Base-by-base conservation (phyloP, 2,329 filamentous ascomycete species). In the Diaporthe velutina region DNA sequence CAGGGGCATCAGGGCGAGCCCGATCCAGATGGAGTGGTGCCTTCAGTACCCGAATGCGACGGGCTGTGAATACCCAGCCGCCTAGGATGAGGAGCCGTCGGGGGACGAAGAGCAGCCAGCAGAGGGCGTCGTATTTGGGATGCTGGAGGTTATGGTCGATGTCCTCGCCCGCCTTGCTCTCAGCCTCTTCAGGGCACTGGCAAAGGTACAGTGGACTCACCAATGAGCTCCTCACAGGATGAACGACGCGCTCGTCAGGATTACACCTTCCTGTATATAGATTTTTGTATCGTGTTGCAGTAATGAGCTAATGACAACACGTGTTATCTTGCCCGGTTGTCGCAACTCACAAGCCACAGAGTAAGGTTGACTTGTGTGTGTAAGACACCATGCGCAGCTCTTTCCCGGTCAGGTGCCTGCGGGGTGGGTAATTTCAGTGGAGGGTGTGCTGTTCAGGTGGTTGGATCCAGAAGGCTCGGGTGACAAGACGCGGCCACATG, bases 11-110 rank as follows among this genome's bases (percentile, higher is more conserved):
- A 81, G 84, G 25, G 92, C 92, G 9, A 84, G 85, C 57, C 90
- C 92, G 6, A 89, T 96, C 38, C 90, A 94, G 81, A 94, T 95
- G 93, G 87, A 90, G 30, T 95, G 89, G 83, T 95, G 94, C 83
- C 90, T 90, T 40, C 91, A 93, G 86, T 88, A 84, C 7, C 78
- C 87, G 78, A 87, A 89, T 74, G 86, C 85, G 57, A 86, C 86
- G 52, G 88, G 88, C 73, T 88, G 87, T 77, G 79, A 83, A 73
- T 80, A 79, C 72, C 78, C 79, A 40, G 30, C 54, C 48, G 64
- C 74, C 45, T 76, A 76, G 74, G 42, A 38, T 55, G 72, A 64
- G 67, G 70, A 38, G 55, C 57, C 13, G 64, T 55, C 40, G 50
- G 38, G 19, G 42, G 30, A 35, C 9, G 52, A 54, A 48, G 42